Conservation (phyloP, 78 protist genomes). For the Salpingoeca rosetta region DNA sequence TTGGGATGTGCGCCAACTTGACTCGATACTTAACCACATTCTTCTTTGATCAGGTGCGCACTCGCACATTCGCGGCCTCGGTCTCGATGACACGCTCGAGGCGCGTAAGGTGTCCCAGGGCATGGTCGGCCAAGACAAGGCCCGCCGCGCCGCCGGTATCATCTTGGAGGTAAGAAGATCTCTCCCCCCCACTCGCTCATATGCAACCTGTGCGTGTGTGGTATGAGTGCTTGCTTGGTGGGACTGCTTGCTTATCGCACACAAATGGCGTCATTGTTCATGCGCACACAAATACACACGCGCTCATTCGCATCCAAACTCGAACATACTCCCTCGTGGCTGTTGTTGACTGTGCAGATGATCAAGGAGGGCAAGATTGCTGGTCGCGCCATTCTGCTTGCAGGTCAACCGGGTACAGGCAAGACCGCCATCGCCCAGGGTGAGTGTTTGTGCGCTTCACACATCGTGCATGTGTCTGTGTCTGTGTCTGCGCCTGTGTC, state of each 20-base stretch:
- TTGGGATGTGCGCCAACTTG: neutral
- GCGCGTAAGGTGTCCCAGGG: slow-evolving; percentile 32
- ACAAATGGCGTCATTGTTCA: too few species aligned
- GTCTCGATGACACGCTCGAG: slow-evolving; percentile 61
- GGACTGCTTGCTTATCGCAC: too few species aligned
- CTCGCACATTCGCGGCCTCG: slow-evolving; percentile 96
- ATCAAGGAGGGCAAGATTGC: slow-evolving; percentile 95
- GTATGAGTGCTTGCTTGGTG: too few species aligned
- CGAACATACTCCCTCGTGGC: neutral
- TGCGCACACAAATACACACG: too few species aligned
- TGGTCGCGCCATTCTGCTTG: slow-evolving; percentile 96
- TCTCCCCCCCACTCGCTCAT: neutral
- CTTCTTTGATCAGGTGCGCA: slow-evolving; percentile 61
- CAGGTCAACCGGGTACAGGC: slow-evolving; percentile 98
- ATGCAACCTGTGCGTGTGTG: too few species aligned
- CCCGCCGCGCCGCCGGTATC: slow-evolving; percentile 63
- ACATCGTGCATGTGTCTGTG: neutral
- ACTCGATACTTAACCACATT: neutral
- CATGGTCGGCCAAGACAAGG: slow-evolving; percentile 91
- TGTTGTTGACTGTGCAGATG: slow-evolving; percentile 60
- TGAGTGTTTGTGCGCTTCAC: neutral
- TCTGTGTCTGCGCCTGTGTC: neutral
- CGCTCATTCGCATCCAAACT: too few species aligned
- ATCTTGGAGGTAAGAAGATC: neutral
- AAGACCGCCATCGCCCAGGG: slow-evolving; percentile 90